phyloP scores from a whole-genome alignment of 2,329 filamentous ascomycete species.

The Alternaria triticimaculans region DNA sequence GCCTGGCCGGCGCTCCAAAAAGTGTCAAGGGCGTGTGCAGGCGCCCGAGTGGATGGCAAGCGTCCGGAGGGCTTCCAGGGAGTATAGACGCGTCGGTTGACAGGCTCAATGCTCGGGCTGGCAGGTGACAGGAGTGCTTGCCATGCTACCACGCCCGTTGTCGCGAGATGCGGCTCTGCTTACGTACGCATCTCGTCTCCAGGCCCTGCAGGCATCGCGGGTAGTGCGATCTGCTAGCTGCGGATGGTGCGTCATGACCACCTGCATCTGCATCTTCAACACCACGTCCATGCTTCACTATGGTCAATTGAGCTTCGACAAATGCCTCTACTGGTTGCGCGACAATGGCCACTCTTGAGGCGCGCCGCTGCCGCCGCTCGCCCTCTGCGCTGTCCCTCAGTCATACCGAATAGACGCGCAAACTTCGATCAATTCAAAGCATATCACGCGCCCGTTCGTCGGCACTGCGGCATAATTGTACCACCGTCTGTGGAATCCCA shows the following conservation, averaged over 20 bases:
- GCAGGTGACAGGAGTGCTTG: slow-evolving; percentile 28
- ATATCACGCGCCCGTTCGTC: background rate
- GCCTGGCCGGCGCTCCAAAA: slow-evolving; percentile 35
- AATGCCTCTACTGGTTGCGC: slow-evolving; percentile 40
- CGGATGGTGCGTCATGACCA: slow-evolving; percentile 12
- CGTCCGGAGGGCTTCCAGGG: slow-evolving; percentile 1
- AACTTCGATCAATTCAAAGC: background rate
- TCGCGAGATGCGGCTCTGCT: slow-evolving; percentile 14
- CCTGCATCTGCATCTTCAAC: background rate
- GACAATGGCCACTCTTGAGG: slow-evolving; percentile 35
- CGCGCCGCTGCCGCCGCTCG: slow-evolving; percentile 15
- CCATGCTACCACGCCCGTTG: slow-evolving; percentile 13
- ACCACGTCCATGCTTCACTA: slow-evolving; percentile 13
- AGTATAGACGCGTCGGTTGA: slow-evolving; percentile 2
- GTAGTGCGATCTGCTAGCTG: slow-evolving; percentile 17
- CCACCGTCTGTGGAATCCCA: slow-evolving; percentile 29
- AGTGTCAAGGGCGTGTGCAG: slow-evolving; percentile 16
- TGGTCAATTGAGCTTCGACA: slow-evolving; percentile 35
- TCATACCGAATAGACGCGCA: background rate
- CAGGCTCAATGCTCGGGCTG: slow-evolving; percentile 15
- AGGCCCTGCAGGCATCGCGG: background rate
- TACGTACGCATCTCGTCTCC: slow-evolving; percentile 8
- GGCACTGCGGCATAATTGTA: slow-evolving; percentile 37
- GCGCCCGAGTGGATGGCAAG: slow-evolving; percentile 1
- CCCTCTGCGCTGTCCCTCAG: slow-evolving; percentile 1